Conservation (phyloP, 495 filamentous ascomycete genomes). For the Neurospora africana region DNA sequence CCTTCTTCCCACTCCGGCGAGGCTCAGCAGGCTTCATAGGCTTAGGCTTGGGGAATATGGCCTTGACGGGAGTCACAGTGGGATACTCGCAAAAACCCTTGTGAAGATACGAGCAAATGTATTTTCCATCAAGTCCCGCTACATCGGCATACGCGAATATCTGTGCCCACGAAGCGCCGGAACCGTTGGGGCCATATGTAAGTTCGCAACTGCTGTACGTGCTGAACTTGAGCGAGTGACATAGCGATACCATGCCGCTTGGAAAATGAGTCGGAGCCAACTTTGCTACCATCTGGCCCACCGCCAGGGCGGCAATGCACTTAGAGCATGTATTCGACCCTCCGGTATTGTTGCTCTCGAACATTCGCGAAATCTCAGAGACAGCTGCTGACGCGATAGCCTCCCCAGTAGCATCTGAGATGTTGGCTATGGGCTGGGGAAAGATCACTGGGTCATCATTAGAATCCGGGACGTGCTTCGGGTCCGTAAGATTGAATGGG, state of each 20-base stretch:
- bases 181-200: constrained; percentile 33
- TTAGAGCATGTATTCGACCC: constrained; percentile 37
- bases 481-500: constrained; percentile 46
- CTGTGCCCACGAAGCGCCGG: constrained; percentile 49
- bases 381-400: constrained; percentile 30
- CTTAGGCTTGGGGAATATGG: constrained; percentile 47
- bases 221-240: constrained; percentile 33
- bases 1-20: constrained; percentile 37
- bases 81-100: constrained; percentile 39
- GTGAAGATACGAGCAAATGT: constrained; percentile 45
- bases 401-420: constrained; percentile 29
- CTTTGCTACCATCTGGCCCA: constrained; percentile 39
- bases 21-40: constrained; percentile 34
- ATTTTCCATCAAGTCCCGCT: constrained; percentile 43
- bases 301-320: constrained; percentile 41
- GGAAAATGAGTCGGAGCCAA: constrained; percentile 39
- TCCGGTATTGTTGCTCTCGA: constrained; percentile 26
- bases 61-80: constrained; percentile 31
- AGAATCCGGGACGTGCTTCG: constrained; percentile 37
- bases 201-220: constrained; percentile 35
- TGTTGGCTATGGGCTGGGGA: constrained; percentile 31
- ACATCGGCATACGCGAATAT: constrained; percentile 46
- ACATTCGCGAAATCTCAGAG: constrained; percentile 35
- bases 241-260: constrained; percentile 40
- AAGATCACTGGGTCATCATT: constrained; percentile 42